phyloP scores from a whole-genome alignment of 345 rosid species.

The Hypericum perforatum region DNA sequence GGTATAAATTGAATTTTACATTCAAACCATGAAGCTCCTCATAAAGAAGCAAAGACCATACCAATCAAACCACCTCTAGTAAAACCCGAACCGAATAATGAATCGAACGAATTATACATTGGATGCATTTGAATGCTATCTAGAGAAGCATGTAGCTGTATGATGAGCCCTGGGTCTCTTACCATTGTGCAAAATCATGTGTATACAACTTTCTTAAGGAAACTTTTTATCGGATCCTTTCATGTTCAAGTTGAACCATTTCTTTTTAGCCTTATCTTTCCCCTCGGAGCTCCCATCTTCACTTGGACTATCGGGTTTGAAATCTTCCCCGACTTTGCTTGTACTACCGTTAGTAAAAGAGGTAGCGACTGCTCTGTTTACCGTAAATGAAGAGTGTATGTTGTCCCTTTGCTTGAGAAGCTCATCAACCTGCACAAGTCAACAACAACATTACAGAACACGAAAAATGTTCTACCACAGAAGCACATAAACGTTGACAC shows the following conservation, averaged over 20 bases:
- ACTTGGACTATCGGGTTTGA: conserved; percentile 45
- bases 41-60: too few relatives aligned
- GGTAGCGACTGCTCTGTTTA: conserved; percentile 30
- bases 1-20: too few relatives aligned
- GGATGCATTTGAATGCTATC: too few relatives aligned
- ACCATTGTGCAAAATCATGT: conserved; percentile 12
- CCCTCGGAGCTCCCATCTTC: conserved; percentile 74
- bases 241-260: conserved; percentile 90
- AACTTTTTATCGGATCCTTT: conserved; percentile 74
- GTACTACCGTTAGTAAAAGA: conserved; percentile 46
- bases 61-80: too few relatives aligned
- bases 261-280: conserved; percentile 74
- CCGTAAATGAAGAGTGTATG: conserved; percentile 67
- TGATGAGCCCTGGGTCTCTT: conserved; percentile 5
- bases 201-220: conserved; percentile 16
- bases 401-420: conserved; percentile 74
- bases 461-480: too few relatives aligned
- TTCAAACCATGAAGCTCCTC: too few relatives aligned
- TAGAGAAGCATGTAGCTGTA: not conserved
- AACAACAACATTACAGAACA: conserved; percentile 14
- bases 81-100: too few relatives aligned
- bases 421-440: conserved; percentile 62
- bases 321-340: conserved; percentile 56
- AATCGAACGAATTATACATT: too few relatives aligned
- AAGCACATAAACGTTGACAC: too few relatives aligned